Percentiles rank a stretch among this genome's conserved stretches.
These are phyloP conservation scores for Botrytis pseudocinerea DNA, from an alignment of 2,329 filamentous ascomycete genomes.

Conservation along the genomic window DNA sequence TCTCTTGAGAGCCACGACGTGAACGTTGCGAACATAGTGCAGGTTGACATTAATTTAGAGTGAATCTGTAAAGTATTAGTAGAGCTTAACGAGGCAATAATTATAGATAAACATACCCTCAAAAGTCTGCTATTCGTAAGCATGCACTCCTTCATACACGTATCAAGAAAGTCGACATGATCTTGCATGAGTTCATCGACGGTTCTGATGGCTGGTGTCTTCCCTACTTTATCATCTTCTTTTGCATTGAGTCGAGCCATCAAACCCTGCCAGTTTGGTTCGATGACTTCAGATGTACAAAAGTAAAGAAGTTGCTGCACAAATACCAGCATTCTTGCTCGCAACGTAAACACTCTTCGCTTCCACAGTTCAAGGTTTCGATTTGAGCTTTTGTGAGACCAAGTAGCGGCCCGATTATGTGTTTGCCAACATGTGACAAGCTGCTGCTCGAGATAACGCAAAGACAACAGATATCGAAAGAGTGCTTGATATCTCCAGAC, in stretches of 20 bases:
- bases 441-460: slow-evolving; percentile 86
- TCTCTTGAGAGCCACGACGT: slow-evolving; percentile 83
- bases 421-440: slow-evolving; percentile 88
- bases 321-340: slow-evolving; percentile 93
- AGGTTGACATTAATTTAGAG: slow-evolving; percentile 94
- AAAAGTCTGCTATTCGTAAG: slow-evolving; percentile 94
- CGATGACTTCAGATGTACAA: slow-evolving; percentile 94
- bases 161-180: slow-evolving; percentile 96
- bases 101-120: slow-evolving; percentile 57
- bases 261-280: slow-evolving; percentile 93
- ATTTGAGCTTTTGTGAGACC: slow-evolving; percentile 77
- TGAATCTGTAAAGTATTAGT: slow-evolving; percentile 67
- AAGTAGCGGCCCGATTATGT: slow-evolving; percentile 76
- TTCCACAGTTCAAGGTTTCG: slow-evolving; percentile 87
- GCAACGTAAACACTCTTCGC: slow-evolving; percentile 83
- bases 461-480: slow-evolving; percentile 87
- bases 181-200: slow-evolving; percentile 99
- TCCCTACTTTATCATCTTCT: slow-evolving; percentile 47
- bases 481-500: slow-evolving; percentile 95
- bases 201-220: slow-evolving; percentile 57
- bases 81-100: neutral
- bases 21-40: slow-evolving; percentile 89
- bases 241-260: slow-evolving; percentile 79
- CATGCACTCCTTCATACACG: slow-evolving; percentile 98
- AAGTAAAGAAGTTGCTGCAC: slow-evolving; percentile 97